phyloP scores from a whole-genome alignment of 2,329 filamentous ascomycete species.

The Fusarium virguliforme region DNA sequence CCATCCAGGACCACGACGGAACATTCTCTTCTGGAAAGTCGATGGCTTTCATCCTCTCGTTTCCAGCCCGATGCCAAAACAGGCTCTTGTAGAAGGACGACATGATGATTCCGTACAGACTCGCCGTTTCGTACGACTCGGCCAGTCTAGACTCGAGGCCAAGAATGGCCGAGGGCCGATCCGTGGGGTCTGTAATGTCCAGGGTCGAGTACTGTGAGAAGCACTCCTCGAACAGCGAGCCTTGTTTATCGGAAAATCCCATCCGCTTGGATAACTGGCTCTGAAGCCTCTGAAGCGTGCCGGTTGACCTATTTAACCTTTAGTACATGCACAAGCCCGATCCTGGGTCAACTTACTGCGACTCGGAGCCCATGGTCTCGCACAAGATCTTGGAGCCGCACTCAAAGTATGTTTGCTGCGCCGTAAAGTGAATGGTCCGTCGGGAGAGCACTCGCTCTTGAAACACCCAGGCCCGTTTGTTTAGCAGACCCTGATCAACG shows the following conservation, averaged over 20 bases:
- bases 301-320: not conserved
- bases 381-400: not conserved
- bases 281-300: not conserved
- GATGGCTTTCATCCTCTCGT: not conserved
- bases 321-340: not conserved
- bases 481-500: not conserved
- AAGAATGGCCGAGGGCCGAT: not conserved
- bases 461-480: not conserved
- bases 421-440: not conserved
- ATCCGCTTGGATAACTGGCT: not conserved
- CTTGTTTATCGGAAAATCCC: not conserved
- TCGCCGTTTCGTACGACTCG: not conserved
- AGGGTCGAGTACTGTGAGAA: not conserved
- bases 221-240: not conserved
- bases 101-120: not conserved
- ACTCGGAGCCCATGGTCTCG: not conserved
- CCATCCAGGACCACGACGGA: constrained; percentile 2
- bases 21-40: not conserved
- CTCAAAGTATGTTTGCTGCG: not conserved
- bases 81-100: not conserved
- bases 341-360: not conserved
- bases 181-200: not conserved
- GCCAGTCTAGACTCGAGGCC: constrained; percentile 1
- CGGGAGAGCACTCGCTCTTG: not conserved
- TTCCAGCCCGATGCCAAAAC: not conserved